A percentile compares a stretch with the other conserved stretches of the same genome.
Evolutionary conservation across 2,329 filamentous ascomycete species (phyloP).

Genomic region (Aschersonia sp.): DNA sequence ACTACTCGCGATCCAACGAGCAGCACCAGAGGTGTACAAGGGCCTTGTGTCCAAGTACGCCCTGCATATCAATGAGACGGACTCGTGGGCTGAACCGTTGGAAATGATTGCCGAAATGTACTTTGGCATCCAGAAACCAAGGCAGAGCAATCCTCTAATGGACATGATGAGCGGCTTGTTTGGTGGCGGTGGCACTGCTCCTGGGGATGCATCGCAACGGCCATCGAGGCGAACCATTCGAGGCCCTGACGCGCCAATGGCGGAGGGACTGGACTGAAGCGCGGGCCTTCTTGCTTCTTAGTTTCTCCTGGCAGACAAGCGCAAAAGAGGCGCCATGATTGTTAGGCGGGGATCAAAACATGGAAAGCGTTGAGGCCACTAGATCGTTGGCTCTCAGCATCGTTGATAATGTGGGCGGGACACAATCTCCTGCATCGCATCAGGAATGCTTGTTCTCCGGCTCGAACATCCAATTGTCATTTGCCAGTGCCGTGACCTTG

Average conservation of each 20-base stretch:
- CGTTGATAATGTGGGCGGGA: no score
- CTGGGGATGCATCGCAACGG: conserved; percentile 25
- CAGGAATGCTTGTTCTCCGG: conserved; percentile 38
- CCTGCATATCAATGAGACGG: conserved; percentile 59
- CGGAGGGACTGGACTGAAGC: conserved; percentile 43
- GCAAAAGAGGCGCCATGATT: not conserved
- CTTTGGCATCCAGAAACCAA: conserved; percentile 78
- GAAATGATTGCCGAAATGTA: conserved; percentile 92
- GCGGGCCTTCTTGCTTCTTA: not conserved
- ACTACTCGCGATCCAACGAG: conserved; percentile 70
- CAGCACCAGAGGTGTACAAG: conserved; percentile 62
- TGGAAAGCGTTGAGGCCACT: no score
- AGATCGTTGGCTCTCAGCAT: no score
- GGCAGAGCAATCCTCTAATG: conserved; percentile 82
- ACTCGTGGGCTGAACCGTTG: conserved; percentile 67
- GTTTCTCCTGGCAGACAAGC: not conserved
- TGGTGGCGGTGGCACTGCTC: conserved; percentile 39
- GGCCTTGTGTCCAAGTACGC: conserved; percentile 74
- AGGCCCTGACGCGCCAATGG: conserved; percentile 32
- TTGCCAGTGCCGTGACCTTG: conserved; percentile 58
- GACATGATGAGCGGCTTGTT: conserved; percentile 98
- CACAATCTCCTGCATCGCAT: conserved; percentile 2
- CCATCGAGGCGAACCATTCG: conserved; percentile 27
- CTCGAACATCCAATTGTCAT: conserved; percentile 90
- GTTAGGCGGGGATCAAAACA: not conserved